Evolutionary conservation across 1,284 basidiomycete genomes (phyloP).

Genomic region (Grifola frondosa): DNA sequence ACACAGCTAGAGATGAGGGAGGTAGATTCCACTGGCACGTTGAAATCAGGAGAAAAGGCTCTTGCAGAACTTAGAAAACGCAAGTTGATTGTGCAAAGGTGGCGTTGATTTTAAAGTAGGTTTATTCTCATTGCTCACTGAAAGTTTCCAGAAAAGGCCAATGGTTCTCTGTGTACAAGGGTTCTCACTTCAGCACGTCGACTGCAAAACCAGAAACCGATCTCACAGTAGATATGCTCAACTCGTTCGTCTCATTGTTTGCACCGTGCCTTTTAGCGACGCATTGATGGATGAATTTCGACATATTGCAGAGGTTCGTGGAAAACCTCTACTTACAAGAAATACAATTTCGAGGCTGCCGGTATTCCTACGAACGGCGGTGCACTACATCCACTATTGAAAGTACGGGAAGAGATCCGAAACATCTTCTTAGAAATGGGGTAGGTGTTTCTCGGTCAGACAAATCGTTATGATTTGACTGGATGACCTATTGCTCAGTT

Average conservation of each 20-base stretch:
- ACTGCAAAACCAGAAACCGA: slow-evolving; percentile 98
- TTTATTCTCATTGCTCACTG: slow-evolving; percentile 9
- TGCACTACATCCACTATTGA: slow-evolving; percentile 93
- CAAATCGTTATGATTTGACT: background rate
- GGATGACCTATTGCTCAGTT: slow-evolving; percentile 50
- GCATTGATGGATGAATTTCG: slow-evolving; percentile 1
- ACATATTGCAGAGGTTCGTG: slow-evolving; percentile 69
- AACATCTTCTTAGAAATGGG: slow-evolving; percentile 99
- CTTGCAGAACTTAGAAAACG: slow-evolving; percentile 90
- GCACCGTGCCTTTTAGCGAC: slow-evolving; percentile 2
- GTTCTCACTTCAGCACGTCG: slow-evolving; percentile 86
- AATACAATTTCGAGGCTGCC: slow-evolving; percentile 99
- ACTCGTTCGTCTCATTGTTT: slow-evolving; percentile 54
- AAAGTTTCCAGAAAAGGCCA: slow-evolving; percentile 77
- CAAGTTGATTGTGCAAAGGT: slow-evolving; percentile 81
- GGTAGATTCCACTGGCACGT: slow-evolving; percentile 71
- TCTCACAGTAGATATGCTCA: slow-evolving; percentile 93
- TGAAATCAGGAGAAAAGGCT: slow-evolving; percentile 74
- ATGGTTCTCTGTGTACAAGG: slow-evolving; percentile 91
- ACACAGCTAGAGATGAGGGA: slow-evolving; percentile 79
- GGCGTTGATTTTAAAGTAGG: slow-evolving; percentile 4
- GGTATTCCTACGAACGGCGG: slow-evolving; percentile 88
- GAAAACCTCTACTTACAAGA: slow-evolving; percentile 93
- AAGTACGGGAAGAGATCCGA: slow-evolving; percentile 97
- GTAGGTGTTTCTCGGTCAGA: slow-evolving; percentile 42